Percentiles rank a stretch among this genome's conserved stretches.
phyloP scores from a whole-genome alignment of 192 early-diverging fungal species.

The Funneliformis geosporum region DNA sequence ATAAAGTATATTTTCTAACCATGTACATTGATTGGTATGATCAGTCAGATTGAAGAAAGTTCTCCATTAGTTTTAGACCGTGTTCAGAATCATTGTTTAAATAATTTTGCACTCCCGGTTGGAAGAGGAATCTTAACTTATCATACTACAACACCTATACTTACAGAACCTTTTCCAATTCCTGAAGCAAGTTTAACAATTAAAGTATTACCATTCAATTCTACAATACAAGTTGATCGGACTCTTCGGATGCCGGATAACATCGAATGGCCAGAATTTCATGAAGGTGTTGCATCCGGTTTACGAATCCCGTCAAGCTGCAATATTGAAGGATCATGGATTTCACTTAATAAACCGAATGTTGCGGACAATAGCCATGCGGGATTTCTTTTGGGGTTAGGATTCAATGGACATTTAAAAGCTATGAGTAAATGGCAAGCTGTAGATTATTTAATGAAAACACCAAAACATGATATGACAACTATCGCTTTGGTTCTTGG shows the following conservation, averaged over 20 bases:
- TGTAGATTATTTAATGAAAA: conserved; percentile 59
- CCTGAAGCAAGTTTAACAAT: conserved; percentile 57
- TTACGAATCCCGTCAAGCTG: conserved; percentile 64
- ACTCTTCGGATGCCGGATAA: conserved; percentile 43
- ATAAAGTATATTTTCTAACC: not conserved
- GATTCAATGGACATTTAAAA: conserved; percentile 74
- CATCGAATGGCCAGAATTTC: conserved; percentile 83
- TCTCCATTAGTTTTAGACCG: conserved; percentile 19
- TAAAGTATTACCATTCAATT: conserved; percentile 65
- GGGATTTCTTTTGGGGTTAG: conserved; percentile 80
- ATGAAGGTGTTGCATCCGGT: conserved; percentile 82
- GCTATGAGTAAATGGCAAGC: conserved; percentile 64
- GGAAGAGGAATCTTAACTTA: conserved; percentile 73
- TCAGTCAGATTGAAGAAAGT: conserved; percentile 6
- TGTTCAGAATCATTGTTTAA: conserved; percentile 31
- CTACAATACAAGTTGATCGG: conserved; percentile 55
- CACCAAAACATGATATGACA: conserved; percentile 65
- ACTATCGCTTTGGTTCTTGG: conserved; percentile 79
- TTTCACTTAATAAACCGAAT: conserved; percentile 68
- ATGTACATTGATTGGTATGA: not conserved
- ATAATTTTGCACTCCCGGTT: conserved; percentile 65
- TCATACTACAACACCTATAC: conserved; percentile 53
- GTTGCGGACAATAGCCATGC: conserved; percentile 65
- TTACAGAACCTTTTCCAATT: conserved; percentile 61
- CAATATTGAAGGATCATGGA: conserved; percentile 71